phyloP scores from a whole-genome alignment of 768 basidiomycete genomes.

The Pilatotrama ljubarskyi region DNA sequence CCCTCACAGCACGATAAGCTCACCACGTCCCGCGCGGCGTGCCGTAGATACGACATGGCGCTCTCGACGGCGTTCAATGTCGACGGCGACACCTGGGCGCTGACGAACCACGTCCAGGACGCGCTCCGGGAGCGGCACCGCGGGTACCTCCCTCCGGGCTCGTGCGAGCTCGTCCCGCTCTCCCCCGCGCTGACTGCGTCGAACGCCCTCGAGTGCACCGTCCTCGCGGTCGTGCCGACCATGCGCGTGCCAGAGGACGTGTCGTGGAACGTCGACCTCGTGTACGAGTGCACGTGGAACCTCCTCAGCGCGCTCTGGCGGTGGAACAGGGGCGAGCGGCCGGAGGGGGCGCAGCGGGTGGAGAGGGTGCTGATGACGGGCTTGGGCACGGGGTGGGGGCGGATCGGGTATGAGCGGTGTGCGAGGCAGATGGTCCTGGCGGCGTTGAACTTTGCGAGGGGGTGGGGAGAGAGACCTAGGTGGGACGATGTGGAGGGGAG shows the following conservation, averaged over 20 bases:
- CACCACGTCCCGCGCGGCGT: too few species aligned
- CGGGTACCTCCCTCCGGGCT: slow-evolving; percentile 20
- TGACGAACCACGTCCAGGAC: slow-evolving; percentile 21
- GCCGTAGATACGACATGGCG: slow-evolving; percentile 22
- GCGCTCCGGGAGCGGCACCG: slow-evolving; percentile 10
- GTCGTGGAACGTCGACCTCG: slow-evolving; percentile 22
- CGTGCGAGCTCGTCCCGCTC: slow-evolving; percentile 23
- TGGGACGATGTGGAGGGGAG: slow-evolving; percentile 17
- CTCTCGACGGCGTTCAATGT: slow-evolving; percentile 20
- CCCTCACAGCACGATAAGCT: too few species aligned
- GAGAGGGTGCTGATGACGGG: slow-evolving; percentile 23
- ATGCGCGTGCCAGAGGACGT: slow-evolving; percentile 25
- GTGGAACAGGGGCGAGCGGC: slow-evolving; percentile 16
- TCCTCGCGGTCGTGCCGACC: slow-evolving; percentile 23
- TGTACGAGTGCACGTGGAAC: slow-evolving; percentile 25
- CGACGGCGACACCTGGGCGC: slow-evolving; percentile 17
- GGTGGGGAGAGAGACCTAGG: slow-evolving; percentile 15
- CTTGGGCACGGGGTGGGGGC: slow-evolving; percentile 16
- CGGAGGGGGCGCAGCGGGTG: slow-evolving; percentile 6
- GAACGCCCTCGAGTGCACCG: slow-evolving; percentile 17
- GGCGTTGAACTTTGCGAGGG: slow-evolving; percentile 17
- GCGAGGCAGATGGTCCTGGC: slow-evolving; percentile 24
- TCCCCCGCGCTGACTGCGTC: slow-evolving; percentile 14
- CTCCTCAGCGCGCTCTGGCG: slow-evolving; percentile 20
- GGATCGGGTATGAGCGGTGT: slow-evolving; percentile 8